Base-by-base conservation (phyloP, 2,329 filamentous ascomycete genomes). In the Colletotrichum magnum region DNA sequence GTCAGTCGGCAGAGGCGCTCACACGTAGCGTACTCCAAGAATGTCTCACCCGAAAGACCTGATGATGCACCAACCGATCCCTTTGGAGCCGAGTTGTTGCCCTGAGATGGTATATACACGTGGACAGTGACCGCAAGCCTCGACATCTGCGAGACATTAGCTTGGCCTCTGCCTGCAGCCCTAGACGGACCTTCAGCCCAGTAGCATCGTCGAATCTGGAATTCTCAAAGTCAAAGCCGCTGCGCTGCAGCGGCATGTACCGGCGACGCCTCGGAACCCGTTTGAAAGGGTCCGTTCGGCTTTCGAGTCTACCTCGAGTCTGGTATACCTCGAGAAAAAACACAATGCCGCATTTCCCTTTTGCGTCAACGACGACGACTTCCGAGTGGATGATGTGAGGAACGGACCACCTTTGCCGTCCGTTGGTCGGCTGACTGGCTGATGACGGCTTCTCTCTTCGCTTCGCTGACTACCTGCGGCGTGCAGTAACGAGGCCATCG, bases 191-290 rank as follows among this genome's bases (percentile, higher is more conserved):
- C 21, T 2, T 24, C 21, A 24, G 21, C 21, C 41, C 13, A 15
- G 41, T 43, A 43, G 15, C 39, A n/a, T 43, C 41, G 15, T 43
- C 41, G 13, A 43, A 50, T 50, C 4, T 48, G 15, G 24, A 41
- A 36, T 41, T 51, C 45, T 45, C 28, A 47, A 32, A 16, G 13
- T 50, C 21, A 57, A 59, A 39, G 26, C 57, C 12, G 24, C 24
- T 6, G 56, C 43, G 43, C 56, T 41, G 32, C 32, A 36, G 32
- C 57, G 57, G 57, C 57, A 59, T 51, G 39, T 59, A n/a, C 57
- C 57, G 45, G 39, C 13, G 43, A 10, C 32, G 47, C 7, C 32
- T 36, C 10, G 32, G 32, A 36, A 36, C 32, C 32, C 32, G 32
- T 36, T 36, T 36, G 32, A 36, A 36, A 36, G 32, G 32, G 32